A percentile compares a stretch with the other conserved stretches of the same genome.
Evolutionary conservation across 2,329 filamentous ascomycete species (phyloP).

Genomic region (Paradendryphiella salina): DNA sequence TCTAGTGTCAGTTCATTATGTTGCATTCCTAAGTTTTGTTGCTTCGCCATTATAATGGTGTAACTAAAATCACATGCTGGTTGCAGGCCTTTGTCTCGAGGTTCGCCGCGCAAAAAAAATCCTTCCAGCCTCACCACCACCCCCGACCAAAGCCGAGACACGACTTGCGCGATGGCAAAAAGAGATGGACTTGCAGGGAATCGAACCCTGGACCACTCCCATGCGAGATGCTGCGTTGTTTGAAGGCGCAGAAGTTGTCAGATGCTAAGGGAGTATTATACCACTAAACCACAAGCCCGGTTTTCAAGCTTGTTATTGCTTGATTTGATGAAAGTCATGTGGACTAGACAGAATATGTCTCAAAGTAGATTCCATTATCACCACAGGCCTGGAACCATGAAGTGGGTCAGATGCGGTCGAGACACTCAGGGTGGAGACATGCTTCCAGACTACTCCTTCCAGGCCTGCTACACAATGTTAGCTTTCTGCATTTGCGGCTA

Average conservation of each 20-base stretch:
- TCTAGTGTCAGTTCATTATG: no score
- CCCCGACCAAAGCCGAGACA: neutral
- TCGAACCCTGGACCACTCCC: conserved; percentile 20
- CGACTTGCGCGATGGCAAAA: neutral
- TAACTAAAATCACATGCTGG: no score
- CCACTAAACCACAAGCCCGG: conserved; percentile 26
- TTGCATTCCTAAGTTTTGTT: no score
- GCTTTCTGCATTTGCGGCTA: no score
- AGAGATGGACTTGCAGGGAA: conserved; percentile 14
- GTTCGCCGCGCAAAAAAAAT: neutral
- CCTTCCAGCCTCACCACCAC: neutral
- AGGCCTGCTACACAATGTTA: neutral
- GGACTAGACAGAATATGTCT: no score
- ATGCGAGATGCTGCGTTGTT: neutral
- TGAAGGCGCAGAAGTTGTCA: neutral
- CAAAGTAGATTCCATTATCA: no score
- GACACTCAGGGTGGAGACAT: neutral
- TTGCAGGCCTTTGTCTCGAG: no score
- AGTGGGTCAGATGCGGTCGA: neutral
- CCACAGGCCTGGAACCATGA: neutral
- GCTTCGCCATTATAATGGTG: no score
- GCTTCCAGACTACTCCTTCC: conserved; percentile 1
- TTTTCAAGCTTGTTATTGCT: neutral
- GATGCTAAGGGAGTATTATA: conserved; percentile 23
- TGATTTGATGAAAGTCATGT: conserved; percentile 3